Evolutionary conservation across 2,329 filamentous ascomycete species (phyloP).

Genomic region (Emericellopsis atlantica): DNA sequence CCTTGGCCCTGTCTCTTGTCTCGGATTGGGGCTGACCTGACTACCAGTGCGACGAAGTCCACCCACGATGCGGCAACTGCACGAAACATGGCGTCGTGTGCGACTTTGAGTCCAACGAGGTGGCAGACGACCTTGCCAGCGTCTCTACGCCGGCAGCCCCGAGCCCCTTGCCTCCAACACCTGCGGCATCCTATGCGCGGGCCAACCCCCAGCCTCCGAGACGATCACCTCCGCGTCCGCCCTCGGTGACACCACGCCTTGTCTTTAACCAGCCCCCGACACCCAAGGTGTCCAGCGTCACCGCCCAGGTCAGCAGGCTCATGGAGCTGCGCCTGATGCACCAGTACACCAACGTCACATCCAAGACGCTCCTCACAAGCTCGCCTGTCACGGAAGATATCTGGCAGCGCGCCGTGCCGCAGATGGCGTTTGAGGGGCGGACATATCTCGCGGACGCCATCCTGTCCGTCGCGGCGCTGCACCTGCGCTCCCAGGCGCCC

Average conservation of each 20-base stretch:
- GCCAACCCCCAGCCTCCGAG: neutral
- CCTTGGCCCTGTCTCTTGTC: constrained; percentile 1
- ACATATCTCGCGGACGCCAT: constrained; percentile 51
- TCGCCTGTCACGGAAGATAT: constrained; percentile 38
- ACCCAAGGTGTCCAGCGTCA: constrained; percentile 12
- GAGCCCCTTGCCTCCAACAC: constrained; percentile 1
- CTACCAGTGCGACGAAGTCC: constrained; percentile 49
- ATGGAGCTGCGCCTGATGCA: constrained; percentile 53
- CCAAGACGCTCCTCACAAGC: constrained; percentile 43
- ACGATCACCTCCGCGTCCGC: neutral
- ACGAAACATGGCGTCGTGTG: constrained; percentile 53
- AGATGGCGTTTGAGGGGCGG: constrained; percentile 45
- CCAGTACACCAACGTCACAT: constrained; percentile 49
- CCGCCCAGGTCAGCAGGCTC: constrained; percentile 29
- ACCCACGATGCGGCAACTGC: constrained; percentile 54
- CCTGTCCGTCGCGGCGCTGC: constrained; percentile 50
- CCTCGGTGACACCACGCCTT: constrained; percentile 15
- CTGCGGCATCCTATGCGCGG: neutral
- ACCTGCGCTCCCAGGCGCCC: constrained; percentile 42
- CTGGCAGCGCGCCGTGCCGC: constrained; percentile 48
- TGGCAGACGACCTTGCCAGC: constrained; percentile 29
- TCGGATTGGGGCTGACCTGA: neutral
- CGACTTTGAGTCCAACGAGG: constrained; percentile 46
- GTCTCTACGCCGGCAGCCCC: constrained; percentile 18
- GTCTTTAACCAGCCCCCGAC: constrained; percentile 16